Evolutionary conservation across 352 stramenopile species (phyloP), one percentile per base, ranked within the genome.

Genomic region (Globisporangium paroecandrum): DNA sequence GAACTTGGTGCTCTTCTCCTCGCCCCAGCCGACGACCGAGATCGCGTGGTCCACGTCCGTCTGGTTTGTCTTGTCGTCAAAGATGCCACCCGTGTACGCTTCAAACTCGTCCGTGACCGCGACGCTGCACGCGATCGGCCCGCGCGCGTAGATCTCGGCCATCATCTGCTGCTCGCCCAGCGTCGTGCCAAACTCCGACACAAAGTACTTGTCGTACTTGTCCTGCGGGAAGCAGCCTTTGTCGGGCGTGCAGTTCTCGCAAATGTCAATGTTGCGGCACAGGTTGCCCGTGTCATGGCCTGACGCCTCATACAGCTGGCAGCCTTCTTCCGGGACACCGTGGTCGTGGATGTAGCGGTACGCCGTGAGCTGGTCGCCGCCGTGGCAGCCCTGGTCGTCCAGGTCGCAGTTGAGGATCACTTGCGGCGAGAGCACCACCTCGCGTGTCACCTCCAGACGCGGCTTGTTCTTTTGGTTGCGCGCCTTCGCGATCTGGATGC

Each of bases 141-240:
- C 97, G 55, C 97, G 94, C 25, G 88, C 91, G 65, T 96, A 98
- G 62, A 99, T 98, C 84, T 99, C 97, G 9, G 93, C 86, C 89
- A 98, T 98, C 85, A 99, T 98, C 62, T 97, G 83, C 58, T 93
- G 55, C 62, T 98, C 89, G 24, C 94, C 95, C 13, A 89, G 77
- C 24, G 96, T 97, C 18, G 78, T 89, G 51, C 96, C 97, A 75
- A 97, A 98, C 82, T 99, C 96, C 20, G 90, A 96, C 13, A 99
- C 89, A 41, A 86, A 98, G 71, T 97, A 98, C 82, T 97, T 97
- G 69, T 98, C 94, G 85, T 98, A 98, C 29, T 80, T 82, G 27
- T 90, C 78, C 62, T 99, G 93, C 34, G 89, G 77, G 58, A 89
- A 98, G 69, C 83, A 95, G 58, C 91, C 93, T 62, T 89, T 87